Conservation (phyloP, 169 alveolate species). For the Plasmodium reichenowi region DNA sequence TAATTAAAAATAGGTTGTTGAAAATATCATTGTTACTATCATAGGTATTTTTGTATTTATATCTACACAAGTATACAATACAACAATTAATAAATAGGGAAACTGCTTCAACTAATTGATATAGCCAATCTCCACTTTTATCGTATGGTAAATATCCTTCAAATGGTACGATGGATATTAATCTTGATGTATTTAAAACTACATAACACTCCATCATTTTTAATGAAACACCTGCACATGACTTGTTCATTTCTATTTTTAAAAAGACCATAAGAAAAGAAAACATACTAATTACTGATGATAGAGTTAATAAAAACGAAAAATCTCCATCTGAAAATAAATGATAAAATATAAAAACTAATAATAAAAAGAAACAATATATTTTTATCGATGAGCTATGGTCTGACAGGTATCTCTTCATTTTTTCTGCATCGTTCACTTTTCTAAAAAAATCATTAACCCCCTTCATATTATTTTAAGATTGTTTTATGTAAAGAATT, state of each 20-base stretch:
- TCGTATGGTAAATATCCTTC: conserved; percentile 96
- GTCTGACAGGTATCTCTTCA: conserved; percentile 67
- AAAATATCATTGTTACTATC: conserved; percentile 88
- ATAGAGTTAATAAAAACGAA: conserved; percentile 92
- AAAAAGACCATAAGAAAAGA: conserved; percentile 91
- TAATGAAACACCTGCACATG: conserved; percentile 92
- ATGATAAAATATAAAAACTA: conserved; percentile 71
- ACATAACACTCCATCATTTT: conserved; percentile 91
- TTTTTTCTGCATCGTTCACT: conserved; percentile 67
- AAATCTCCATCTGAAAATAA: conserved; percentile 94
- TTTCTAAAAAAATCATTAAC: conserved; percentile 58
- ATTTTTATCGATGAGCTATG: conserved; percentile 76
- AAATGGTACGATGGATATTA: conserved; percentile 92
- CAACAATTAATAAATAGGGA: conserved; percentile 88
- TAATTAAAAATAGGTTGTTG: conserved; percentile 84
- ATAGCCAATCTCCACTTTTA: conserved; percentile 95
- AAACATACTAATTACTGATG: conserved; percentile 91
- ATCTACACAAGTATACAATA: conserved; percentile 89
- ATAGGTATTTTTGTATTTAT: conserved; percentile 88
- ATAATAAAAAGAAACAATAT: conserved; percentile 35
- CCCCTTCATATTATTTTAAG: conserved; percentile 44
- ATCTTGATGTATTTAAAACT: conserved; percentile 87
- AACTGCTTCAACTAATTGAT: conserved; percentile 92
- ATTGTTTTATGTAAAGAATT: too few species aligned
- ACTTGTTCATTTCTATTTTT: conserved; percentile 87